These are phyloP conservation scores for Scalesia atractyloides DNA, from an alignment of 129 eudicot genomes.

Conservation along the genomic window DNA sequence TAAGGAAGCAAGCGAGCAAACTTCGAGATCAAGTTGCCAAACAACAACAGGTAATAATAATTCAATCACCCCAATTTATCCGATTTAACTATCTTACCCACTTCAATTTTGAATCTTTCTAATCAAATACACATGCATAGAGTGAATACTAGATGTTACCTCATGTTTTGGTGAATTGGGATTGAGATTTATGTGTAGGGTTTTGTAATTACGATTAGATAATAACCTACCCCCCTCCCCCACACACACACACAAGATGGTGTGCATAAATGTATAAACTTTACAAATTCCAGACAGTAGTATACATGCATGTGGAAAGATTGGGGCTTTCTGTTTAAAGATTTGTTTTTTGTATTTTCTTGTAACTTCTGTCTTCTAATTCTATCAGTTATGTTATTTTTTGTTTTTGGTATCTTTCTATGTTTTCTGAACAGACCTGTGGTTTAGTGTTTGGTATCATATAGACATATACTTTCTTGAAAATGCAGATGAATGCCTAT, in stretches of 20 bases:
- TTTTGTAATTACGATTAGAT: constrained; percentile 10
- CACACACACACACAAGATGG: too few species aligned
- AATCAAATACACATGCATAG: background rate
- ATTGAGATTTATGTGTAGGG: constrained; percentile 12
- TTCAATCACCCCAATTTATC: constrained; percentile 10
- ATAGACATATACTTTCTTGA: too few species aligned
- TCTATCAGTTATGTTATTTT: too few species aligned
- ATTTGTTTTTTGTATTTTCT: background rate
- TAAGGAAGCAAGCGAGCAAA: constrained; percentile 93
- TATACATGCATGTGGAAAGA: constrained; percentile 3
- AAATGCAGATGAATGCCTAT: too few species aligned
- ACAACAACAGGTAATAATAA: constrained; percentile 84
- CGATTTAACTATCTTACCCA: constrained; percentile 4
- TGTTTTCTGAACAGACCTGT: too few species aligned
- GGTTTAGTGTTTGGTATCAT: too few species aligned
- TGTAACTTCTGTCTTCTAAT: background rate
- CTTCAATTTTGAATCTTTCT: constrained; percentile 1
- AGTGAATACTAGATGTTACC: background rate
- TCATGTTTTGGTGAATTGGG: background rate
- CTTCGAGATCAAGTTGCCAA: constrained; percentile 95
- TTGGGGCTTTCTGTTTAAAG: background rate
- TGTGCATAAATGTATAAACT: background rate
- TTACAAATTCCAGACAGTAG: background rate
- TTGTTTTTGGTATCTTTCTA: too few species aligned
- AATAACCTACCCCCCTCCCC: background rate